Percentiles rank a stretch among this genome's conserved stretches.
phyloP scores from a whole-genome alignment of 495 filamentous ascomycete genomes.

The Aspergillus cavernicola region DNA sequence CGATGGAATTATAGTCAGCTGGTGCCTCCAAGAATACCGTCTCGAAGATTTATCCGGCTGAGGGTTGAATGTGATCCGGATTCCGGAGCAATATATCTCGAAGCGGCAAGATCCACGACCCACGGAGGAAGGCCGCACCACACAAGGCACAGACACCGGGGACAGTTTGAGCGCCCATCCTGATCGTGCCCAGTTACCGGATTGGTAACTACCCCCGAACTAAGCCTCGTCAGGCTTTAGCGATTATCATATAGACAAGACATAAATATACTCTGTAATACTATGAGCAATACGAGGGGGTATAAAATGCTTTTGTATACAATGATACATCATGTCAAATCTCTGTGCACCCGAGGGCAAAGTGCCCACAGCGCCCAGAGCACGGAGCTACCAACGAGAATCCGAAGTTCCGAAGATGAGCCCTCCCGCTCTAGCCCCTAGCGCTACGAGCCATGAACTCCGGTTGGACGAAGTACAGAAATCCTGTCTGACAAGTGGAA shows the following conservation, averaged over 20 bases:
- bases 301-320: no score
- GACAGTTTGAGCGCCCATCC: no score
- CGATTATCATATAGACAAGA: no score
- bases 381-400: background rate
- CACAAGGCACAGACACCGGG: no score
- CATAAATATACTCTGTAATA: no score
- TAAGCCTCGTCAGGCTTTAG: no score
- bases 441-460: constrained; percentile 11
- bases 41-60: background rate
- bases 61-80: background rate
- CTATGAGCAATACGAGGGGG: background rate
- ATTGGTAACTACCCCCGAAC: constrained; percentile 2
- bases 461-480: constrained; percentile 12
- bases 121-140: background rate
- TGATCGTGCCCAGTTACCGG: no score
- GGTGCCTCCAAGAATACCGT: background rate
- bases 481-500: constrained; percentile 7
- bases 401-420: constrained; percentile 15
- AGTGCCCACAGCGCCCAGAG: background rate
- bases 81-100: no score
- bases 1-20: background rate
- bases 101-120: background rate
- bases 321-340: no score
- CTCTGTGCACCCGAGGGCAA: background rate
- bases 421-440: constrained; percentile 5